Conservation (phyloP, 1,139 yeast genomes). For the Kodamaea fungicola region DNA sequence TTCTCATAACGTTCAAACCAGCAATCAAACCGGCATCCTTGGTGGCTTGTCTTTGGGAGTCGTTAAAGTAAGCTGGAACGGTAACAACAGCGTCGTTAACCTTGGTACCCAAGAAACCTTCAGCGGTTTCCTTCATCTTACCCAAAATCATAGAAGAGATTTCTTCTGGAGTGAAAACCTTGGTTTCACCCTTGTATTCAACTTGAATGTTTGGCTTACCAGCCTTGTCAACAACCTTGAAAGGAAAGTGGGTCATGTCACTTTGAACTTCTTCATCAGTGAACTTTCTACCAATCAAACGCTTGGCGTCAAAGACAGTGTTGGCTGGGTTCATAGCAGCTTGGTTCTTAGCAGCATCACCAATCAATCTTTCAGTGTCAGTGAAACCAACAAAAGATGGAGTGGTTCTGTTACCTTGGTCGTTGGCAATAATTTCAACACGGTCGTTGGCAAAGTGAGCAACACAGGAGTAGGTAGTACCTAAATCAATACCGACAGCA, state of each 20-base stretch:
- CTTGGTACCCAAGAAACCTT: constrained; percentile 56
- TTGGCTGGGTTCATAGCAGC: constrained; percentile 67
- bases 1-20: constrained; percentile 57
- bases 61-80: constrained; percentile 62
- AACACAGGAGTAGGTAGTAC: constrained; percentile 83
- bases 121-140: constrained; percentile 70
- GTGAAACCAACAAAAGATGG: constrained; percentile 70
- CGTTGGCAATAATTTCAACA: constrained; percentile 69
- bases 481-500: constrained; percentile 82
- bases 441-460: constrained; percentile 71
- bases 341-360: constrained; percentile 72
- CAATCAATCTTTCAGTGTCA: constrained; percentile 63
- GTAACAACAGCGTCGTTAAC: constrained; percentile 76
- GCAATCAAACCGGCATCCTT: constrained; percentile 63
- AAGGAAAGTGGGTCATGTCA: constrained; percentile 64
- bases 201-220: constrained; percentile 62
- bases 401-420: constrained; percentile 70
- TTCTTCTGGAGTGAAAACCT: constrained; percentile 63
- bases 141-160: constrained; percentile 62
- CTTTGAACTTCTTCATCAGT: constrained; percentile 53
- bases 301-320: constrained; percentile 67
- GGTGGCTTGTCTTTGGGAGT: constrained; percentile 63
- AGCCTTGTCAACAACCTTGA: constrained; percentile 52
- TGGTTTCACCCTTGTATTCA: constrained; percentile 64
- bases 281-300: constrained; percentile 66